phyloP scores from a whole-genome alignment of 2,329 filamentous ascomycete genomes.

The Myrmaecium sp. region DNA sequence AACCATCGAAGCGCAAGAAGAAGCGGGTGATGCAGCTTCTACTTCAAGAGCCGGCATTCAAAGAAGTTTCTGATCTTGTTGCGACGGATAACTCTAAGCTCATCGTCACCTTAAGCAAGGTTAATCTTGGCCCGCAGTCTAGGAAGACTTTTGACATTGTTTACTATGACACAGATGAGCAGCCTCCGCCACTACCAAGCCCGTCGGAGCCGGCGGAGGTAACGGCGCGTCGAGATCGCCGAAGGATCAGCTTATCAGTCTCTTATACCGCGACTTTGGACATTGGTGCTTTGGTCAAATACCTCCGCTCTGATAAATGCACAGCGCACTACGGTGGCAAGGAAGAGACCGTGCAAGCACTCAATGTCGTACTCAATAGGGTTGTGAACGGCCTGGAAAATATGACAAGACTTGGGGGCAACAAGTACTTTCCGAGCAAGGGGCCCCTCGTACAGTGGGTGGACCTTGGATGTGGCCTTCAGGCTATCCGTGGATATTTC shows the following conservation, averaged over 20 bases:
- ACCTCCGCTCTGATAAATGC: constrained; percentile 20
- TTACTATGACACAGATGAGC: constrained; percentile 13
- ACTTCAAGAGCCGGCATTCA: too few relatives aligned
- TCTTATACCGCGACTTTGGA: constrained; percentile 14
- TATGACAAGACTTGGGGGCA: constrained; percentile 31
- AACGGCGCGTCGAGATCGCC: constrained; percentile 8
- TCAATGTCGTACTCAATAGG: constrained; percentile 41
- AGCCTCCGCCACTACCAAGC: too few relatives aligned
- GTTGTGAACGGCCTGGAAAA: constrained; percentile 24
- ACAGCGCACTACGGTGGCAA: constrained; percentile 25
- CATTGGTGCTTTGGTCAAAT: constrained; percentile 26
- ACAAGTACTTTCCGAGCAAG: constrained; percentile 24
- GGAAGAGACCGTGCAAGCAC: constrained; percentile 35
- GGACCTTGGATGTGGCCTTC: constrained; percentile 33
- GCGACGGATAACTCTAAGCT: too few relatives aligned
- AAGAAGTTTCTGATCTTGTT: too few relatives aligned
- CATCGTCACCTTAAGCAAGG: constrained; percentile 12
- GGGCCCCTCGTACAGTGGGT: constrained; percentile 26
- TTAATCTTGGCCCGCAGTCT: constrained; percentile 8
- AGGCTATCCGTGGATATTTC: constrained; percentile 44
- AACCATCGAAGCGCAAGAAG: constrained; percentile 27
- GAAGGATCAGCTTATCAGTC: too few relatives aligned
- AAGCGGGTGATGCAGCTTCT: constrained; percentile 32
- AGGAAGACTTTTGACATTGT: constrained; percentile 9
- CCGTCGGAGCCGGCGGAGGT: too few relatives aligned